These are phyloP conservation scores for Rhododendron vialii DNA, from an alignment of 148 eudicot species.

Conservation along the genomic window DNA sequence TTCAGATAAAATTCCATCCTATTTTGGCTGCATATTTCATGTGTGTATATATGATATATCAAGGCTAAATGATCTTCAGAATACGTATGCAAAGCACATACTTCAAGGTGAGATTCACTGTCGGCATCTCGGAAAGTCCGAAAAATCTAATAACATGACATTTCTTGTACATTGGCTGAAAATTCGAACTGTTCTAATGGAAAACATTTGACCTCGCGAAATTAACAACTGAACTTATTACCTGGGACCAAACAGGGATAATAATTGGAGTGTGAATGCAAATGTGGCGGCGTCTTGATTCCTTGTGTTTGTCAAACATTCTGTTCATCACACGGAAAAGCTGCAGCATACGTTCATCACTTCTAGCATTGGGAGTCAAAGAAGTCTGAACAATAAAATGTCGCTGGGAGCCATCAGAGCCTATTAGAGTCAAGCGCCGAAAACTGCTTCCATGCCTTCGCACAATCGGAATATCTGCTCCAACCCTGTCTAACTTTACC, in stretches of 20 bases:
- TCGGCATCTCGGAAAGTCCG: not conserved
- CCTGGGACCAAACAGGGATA: conserved; percentile 99
- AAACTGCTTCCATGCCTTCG: conserved; percentile 98
- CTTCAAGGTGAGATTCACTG: not conserved
- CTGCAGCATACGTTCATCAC: conserved; percentile 97
- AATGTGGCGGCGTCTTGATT: conserved; percentile 93
- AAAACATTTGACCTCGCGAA: not conserved
- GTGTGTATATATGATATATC: not conserved
- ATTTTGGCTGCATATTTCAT: not conserved
- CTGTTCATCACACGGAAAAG: conserved; percentile 95
- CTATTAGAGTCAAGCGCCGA: conserved; percentile 91
- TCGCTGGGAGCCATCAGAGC: conserved; percentile 97
- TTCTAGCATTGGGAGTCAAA: conserved; percentile 90
- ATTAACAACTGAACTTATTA: conserved; percentile 17
- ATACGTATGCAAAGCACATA: not conserved
- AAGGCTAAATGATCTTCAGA: not conserved
- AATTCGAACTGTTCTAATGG: not conserved
- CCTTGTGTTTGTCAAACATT: conserved; percentile 98
- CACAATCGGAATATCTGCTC: conserved; percentile 94
- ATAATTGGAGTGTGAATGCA: conserved; percentile 92
- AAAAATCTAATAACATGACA: not conserved
- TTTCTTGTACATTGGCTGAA: not conserved
- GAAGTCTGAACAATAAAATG: conserved; percentile 98
- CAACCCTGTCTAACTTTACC: conserved; percentile 89
- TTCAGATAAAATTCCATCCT: not conserved